phyloP scores from a whole-genome alignment of 495 filamentous ascomycete genomes.

The Penicillium silybi region DNA sequence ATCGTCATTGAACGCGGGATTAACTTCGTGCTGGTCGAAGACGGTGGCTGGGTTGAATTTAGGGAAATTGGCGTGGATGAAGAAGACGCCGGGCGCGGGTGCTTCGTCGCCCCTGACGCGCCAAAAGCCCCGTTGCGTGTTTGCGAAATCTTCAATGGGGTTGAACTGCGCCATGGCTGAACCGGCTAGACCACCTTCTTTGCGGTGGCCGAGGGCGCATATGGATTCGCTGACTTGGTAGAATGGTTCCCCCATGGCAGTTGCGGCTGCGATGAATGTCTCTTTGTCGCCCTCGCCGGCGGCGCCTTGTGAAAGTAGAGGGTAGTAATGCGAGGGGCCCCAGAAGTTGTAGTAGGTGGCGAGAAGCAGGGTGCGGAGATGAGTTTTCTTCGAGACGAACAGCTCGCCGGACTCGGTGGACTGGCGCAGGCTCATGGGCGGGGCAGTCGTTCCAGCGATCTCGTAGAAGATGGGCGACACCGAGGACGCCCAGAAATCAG shows the following conservation, averaged over 20 bases:
- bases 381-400: conserved; percentile 40
- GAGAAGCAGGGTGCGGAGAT: conserved; percentile 43
- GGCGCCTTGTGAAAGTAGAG: conserved; percentile 45
- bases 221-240: conserved; percentile 38
- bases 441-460: conserved; percentile 33
- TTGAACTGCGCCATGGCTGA: conserved; percentile 39
- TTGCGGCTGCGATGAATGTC: conserved; percentile 48
- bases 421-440: conserved; percentile 20
- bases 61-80: conserved; percentile 44
- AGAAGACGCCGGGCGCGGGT: conserved; percentile 28
- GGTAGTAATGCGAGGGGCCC: conserved; percentile 47
- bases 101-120: conserved; percentile 14
- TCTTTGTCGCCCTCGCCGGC: conserved; percentile 56
- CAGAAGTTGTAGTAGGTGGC: conserved; percentile 54
- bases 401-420: conserved; percentile 50
- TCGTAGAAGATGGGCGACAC: conserved; percentile 44
- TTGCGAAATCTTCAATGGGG: conserved; percentile 29
- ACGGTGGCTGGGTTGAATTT: conserved; percentile 47
- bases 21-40: conserved; percentile 33
- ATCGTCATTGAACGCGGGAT: conserved; percentile 31
- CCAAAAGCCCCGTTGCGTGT: conserved; percentile 17
- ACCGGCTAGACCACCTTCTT: conserved; percentile 29
- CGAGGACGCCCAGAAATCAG: conserved; percentile 52
- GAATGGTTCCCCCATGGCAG: conserved; percentile 34
- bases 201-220: conserved; percentile 23